Conservation (phyloP, 345 rosid genomes). For the Dovyalis caffra region DNA sequence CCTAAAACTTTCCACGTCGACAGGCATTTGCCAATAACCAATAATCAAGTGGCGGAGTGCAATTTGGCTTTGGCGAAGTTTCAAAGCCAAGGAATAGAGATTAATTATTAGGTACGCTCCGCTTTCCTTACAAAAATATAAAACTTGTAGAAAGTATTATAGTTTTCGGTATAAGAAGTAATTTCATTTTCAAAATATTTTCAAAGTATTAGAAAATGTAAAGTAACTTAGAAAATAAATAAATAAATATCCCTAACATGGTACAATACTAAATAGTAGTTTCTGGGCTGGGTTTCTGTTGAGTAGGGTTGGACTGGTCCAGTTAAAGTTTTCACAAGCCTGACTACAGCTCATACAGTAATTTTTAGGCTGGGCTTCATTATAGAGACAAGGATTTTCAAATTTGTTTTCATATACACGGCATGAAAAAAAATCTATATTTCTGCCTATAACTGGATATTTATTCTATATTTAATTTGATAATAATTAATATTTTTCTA, state of each 20-base stretch:
- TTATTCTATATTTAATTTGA: not conserved
- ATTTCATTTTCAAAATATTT: too few relatives aligned
- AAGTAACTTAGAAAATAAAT: too few relatives aligned
- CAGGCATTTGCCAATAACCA: not conserved
- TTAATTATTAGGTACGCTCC: too few relatives aligned
- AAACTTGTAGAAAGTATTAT: too few relatives aligned
- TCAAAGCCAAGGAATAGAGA: too few relatives aligned
- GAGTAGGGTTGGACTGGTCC: not conserved
- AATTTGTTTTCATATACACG: not conserved
- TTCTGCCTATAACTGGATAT: not conserved
- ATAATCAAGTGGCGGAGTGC: not conserved
- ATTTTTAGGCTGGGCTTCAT: not conserved
- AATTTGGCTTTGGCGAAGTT: not conserved
- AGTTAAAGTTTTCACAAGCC: not conserved
- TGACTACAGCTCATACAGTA: not conserved
- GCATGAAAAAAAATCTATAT: too few relatives aligned
- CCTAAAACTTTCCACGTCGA: slow-evolving; percentile 3
- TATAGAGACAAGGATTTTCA: not conserved
- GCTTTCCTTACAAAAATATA: too few relatives aligned
- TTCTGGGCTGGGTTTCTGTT: not conserved
- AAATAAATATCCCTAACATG: too few relatives aligned
- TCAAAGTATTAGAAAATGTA: too few relatives aligned
- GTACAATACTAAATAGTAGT: too few relatives aligned
- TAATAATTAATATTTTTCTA: not conserved
- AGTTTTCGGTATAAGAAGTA: too few relatives aligned